phyloP scores from a whole-genome alignment of 768 basidiomycete genomes.

The Wakefieldia striispora region DNA sequence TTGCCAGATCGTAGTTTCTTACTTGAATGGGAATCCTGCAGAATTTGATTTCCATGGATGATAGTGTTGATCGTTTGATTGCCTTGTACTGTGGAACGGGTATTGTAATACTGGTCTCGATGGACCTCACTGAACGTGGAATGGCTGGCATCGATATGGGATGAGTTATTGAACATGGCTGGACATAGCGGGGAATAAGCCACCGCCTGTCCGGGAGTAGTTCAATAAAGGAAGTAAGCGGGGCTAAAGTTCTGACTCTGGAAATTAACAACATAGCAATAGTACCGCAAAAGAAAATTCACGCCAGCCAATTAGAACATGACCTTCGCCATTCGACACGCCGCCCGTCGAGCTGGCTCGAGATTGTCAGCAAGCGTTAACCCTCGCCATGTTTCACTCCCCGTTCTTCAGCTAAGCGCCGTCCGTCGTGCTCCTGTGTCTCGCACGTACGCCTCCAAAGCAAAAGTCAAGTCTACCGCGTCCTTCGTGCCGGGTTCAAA shows the following conservation, averaged over 20 bases:
- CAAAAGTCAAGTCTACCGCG: constrained; percentile 48
- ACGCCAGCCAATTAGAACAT: too few species aligned
- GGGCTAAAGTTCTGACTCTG: too few species aligned
- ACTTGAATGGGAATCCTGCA: constrained; percentile 13
- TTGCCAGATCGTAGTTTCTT: background rate
- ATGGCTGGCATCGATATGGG: constrained; percentile 10
- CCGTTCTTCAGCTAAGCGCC: background rate
- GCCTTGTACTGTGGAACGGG: constrained; percentile 13
- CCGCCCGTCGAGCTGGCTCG: constrained; percentile 1
- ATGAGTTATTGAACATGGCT: constrained; percentile 17
- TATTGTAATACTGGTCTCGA: constrained; percentile 13
- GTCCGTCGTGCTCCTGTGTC: background rate
- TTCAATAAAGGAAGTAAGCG: too few species aligned
- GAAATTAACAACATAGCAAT: too few species aligned
- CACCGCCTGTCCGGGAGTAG: too few species aligned
- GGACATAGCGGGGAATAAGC: too few species aligned
- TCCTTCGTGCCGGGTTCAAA: constrained; percentile 68
- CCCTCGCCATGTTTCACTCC: background rate
- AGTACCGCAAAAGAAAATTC: too few species aligned
- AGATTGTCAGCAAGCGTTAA: background rate
- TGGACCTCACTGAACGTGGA: constrained; percentile 18
- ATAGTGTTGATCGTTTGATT: constrained; percentile 15
- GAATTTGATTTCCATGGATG: constrained; percentile 19
- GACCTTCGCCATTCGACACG: background rate
- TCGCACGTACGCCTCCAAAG: constrained; percentile 30